Percentiles rank a stretch among this genome's conserved stretches.
These are phyloP conservation scores for Orbilia javanica DNA, from an alignment of 2,329 filamentous ascomycete species.

Conservation along the genomic window DNA sequence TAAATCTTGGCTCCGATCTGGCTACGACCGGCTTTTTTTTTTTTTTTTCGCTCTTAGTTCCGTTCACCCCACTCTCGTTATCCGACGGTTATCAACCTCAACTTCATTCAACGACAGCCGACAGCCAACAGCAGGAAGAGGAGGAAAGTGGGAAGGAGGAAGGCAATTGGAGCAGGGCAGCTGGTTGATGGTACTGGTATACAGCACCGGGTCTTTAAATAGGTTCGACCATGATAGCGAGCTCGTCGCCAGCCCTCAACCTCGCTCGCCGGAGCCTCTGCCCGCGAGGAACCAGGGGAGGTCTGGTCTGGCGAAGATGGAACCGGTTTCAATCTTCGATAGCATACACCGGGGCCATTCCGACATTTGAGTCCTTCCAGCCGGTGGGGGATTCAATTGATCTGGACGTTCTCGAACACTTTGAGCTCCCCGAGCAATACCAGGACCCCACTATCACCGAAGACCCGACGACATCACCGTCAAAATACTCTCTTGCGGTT, in stretches of 20 bases:
- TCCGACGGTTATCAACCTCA: neutral
- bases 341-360: constrained; percentile 35
- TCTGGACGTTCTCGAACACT: constrained; percentile 48
- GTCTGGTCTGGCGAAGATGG: constrained; percentile 52
- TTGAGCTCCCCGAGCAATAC: constrained; percentile 43
- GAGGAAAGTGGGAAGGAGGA: constrained; percentile 4
- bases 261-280: constrained; percentile 40
- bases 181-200: neutral
- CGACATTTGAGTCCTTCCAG: constrained; percentile 40
- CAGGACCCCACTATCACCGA: neutral
- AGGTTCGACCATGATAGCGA: constrained; percentile 33
- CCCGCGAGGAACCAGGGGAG: constrained; percentile 47
- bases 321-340: constrained; percentile 53
- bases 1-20: neutral
- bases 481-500: constrained; percentile 39
- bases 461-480: neutral
- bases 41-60: neutral
- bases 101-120: neutral
- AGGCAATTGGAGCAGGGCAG: constrained; percentile 12
- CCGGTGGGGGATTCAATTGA: constrained; percentile 2
- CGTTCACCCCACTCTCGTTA: constrained; percentile 7
- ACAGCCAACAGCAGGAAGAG: neutral
- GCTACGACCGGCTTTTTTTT: neutral
- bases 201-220: neutral
- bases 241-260: constrained; percentile 41